phyloP scores from a whole-genome alignment of 305 asterid species.

The Solanum hybrid region DNA sequence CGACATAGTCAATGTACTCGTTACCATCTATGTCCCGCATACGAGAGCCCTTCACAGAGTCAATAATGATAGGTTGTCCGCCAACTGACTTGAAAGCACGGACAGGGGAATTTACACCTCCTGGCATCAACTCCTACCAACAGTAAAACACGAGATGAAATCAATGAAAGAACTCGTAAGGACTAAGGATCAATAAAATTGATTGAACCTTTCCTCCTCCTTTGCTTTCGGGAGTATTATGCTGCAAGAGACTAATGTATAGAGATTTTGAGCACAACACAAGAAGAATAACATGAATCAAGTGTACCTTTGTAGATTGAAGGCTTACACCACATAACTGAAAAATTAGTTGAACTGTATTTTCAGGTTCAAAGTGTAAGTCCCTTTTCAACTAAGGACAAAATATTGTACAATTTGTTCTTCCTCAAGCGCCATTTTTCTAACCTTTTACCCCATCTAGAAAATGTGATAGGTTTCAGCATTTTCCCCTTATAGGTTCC shows the following conservation, averaged over 20 bases:
- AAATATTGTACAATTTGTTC: background rate
- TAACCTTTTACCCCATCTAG: background rate
- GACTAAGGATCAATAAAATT: background rate
- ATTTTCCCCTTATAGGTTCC: background rate
- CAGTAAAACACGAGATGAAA: background rate
- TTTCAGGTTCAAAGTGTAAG: background rate
- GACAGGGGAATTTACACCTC: conserved; percentile 98
- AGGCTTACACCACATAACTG: background rate
- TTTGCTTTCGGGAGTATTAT: background rate
- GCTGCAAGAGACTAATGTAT: background rate
- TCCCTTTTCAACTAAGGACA: background rate
- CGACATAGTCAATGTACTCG: conserved; percentile 95
- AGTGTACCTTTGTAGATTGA: background rate
- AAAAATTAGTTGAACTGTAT: background rate
- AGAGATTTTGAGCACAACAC: background rate
- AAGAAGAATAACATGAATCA: background rate
- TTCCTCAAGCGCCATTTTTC: background rate
- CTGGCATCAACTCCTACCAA: conserved; percentile 93
- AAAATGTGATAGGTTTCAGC: background rate
- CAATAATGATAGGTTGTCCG: conserved; percentile 87
- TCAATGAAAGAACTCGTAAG: background rate
- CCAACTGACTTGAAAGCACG: conserved; percentile 99
- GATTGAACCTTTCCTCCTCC: background rate
- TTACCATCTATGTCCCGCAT: conserved; percentile 98
- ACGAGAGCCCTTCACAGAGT: conserved; percentile 87